Evolutionary conservation across 1,139 yeast species (phyloP).

Genomic region (Spathaspora sp.): DNA sequence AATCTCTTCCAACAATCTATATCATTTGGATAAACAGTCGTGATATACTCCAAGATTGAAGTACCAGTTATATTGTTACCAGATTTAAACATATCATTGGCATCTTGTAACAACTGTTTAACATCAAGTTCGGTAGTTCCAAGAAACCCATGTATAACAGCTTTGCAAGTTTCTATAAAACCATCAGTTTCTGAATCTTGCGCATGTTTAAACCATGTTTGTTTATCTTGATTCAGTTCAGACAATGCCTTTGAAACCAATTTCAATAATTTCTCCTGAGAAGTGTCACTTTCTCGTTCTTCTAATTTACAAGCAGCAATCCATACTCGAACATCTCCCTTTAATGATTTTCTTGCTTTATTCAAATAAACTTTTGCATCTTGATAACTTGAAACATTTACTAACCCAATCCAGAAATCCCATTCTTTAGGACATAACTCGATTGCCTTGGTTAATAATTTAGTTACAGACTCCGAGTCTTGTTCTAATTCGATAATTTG

Average conservation of each 20-base stretch:
- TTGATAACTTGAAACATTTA: constrained; percentile 42
- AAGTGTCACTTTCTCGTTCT: constrained; percentile 46
- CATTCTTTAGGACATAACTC: constrained; percentile 66
- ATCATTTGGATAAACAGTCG: constrained; percentile 48
- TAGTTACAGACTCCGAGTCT: constrained; percentile 43
- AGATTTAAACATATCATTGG: constrained; percentile 30
- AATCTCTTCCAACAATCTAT: constrained; percentile 56
- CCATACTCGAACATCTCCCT: constrained; percentile 63
- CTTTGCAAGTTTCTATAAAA: constrained; percentile 34
- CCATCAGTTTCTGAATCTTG: constrained; percentile 36
- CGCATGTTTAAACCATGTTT: constrained; percentile 48
- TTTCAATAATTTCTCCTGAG: constrained; percentile 38
- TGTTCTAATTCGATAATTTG: constrained; percentile 52
- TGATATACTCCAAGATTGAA: constrained; percentile 48
- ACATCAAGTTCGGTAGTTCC: constrained; percentile 24
- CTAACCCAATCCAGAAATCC: constrained; percentile 58
- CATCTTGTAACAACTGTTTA: constrained; percentile 25
- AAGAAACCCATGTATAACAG: constrained; percentile 31
- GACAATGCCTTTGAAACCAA: constrained; percentile 55
- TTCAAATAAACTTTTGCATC: constrained; percentile 58
- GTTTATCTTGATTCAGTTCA: constrained; percentile 26
- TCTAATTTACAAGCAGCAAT: constrained; percentile 69
- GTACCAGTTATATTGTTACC: constrained; percentile 37
- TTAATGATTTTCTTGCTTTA: constrained; percentile 56
- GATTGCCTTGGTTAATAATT: constrained; percentile 64